Evolutionary conservation across 2,329 filamentous ascomycete genomes (phyloP).

Genomic region (Massarina eburnea): DNA sequence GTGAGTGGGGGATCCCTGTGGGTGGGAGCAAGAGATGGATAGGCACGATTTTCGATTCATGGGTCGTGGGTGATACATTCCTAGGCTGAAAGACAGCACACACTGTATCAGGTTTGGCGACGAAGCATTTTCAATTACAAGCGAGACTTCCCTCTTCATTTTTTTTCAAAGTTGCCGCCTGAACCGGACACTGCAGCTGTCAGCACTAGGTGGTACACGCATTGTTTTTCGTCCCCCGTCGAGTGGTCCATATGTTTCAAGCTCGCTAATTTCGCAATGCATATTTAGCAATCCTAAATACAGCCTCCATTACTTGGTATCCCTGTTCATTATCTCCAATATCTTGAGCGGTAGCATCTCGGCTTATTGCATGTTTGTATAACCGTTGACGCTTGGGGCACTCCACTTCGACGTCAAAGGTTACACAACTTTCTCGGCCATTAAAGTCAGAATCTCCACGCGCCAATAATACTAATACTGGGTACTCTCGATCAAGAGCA

Average conservation of each 20-base stretch:
- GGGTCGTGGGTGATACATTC: too few relatives aligned
- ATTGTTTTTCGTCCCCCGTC: neutral
- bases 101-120: neutral
- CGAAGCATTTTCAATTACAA: neutral
- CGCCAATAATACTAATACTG: slow-evolving; percentile 1
- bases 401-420: neutral
- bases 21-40: slow-evolving; percentile 3
- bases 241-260: slow-evolving; percentile 5
- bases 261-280: slow-evolving; percentile 8
- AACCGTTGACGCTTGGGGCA: neutral
- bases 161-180: neutral
- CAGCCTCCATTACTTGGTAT: neutral
- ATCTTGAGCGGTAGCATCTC: neutral
- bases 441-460: neutral
- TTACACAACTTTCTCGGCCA: slow-evolving; percentile 4
- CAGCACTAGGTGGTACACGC: neutral
- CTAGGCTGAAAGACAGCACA: neutral
- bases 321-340: slow-evolving; percentile 2
- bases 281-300: slow-evolving; percentile 4
- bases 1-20: slow-evolving; percentile 10
- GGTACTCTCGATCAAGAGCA: slow-evolving; percentile 1
- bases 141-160: neutral
- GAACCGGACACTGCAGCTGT: neutral
- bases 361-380: slow-evolving; percentile 4
- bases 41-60: neutral